A percentile compares a stretch with the other conserved stretches of the same genome.
Evolutionary conservation across 2,329 filamentous ascomycete species (phyloP).

Genomic region (Aspergillus floridensis): DNA sequence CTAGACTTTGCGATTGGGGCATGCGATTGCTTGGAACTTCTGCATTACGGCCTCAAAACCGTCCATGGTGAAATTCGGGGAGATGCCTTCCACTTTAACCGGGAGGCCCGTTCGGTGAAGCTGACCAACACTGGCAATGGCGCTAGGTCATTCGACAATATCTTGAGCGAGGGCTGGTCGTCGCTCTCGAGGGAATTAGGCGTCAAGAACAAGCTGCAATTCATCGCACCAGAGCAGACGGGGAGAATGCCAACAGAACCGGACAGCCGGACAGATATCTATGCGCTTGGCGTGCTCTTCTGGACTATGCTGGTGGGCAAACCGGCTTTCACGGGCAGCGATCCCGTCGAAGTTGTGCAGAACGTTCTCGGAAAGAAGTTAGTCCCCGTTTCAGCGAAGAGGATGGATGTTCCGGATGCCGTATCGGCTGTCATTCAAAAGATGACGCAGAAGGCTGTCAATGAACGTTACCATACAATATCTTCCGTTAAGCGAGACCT

Average conservation of each 20-base stretch:
- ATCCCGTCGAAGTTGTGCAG: slow-evolving; percentile 86
- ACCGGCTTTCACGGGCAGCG: slow-evolving; percentile 74
- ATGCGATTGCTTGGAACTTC: slow-evolving; percentile 77
- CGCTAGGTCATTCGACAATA: slow-evolving; percentile 83
- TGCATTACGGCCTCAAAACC: slow-evolving; percentile 84
- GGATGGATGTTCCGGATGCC: slow-evolving; percentile 80
- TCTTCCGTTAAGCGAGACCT: slow-evolving; percentile 83
- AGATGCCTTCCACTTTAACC: slow-evolving; percentile 85
- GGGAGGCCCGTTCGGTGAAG: slow-evolving; percentile 68
- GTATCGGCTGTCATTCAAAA: slow-evolving; percentile 82
- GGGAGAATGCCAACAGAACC: slow-evolving; percentile 90
- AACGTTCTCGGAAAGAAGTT: slow-evolving; percentile 78
- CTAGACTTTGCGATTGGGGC: slow-evolving; percentile 90
- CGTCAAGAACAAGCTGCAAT: slow-evolving; percentile 83
- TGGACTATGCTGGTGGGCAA: slow-evolving; percentile 80
- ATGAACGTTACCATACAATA: slow-evolving; percentile 84
- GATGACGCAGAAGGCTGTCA: slow-evolving; percentile 85
- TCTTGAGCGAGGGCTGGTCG: slow-evolving; percentile 84
- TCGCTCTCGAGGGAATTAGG: slow-evolving; percentile 77
- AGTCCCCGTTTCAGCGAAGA: slow-evolving; percentile 69
- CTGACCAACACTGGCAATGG: slow-evolving; percentile 85
- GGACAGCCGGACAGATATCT: slow-evolving; percentile 88
- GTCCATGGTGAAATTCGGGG: slow-evolving; percentile 88
- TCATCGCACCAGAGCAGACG: slow-evolving; percentile 92
- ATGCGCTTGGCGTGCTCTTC: slow-evolving; percentile 84